Evolutionary conservation across 2,329 filamentous ascomycete genomes (phyloP).

Genomic region (Alternaria sp.): DNA sequence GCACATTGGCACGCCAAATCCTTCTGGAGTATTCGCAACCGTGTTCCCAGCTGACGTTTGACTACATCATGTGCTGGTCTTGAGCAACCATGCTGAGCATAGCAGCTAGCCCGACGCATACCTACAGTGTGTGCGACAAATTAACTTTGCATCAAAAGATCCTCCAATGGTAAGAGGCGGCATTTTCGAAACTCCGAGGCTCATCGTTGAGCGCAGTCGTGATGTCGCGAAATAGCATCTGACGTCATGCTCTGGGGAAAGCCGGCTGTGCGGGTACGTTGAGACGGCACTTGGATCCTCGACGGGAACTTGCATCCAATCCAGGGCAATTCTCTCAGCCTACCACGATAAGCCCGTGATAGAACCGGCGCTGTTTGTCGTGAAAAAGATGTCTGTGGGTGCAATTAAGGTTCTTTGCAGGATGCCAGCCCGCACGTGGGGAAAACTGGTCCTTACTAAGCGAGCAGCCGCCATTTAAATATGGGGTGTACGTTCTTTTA

Average conservation of each 20-base stretch:
- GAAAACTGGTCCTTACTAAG: conserved; percentile 4
- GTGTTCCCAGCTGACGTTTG: background rate
- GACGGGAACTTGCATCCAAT: conserved; percentile 3
- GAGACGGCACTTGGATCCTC: background rate
- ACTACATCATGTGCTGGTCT: background rate
- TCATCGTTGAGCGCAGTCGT: background rate
- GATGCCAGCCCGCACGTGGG: conserved; percentile 8
- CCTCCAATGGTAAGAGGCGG: background rate
- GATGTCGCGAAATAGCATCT: background rate
- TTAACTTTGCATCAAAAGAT: background rate
- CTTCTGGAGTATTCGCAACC: background rate
- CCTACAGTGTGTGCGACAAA: background rate
- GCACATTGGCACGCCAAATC: background rate
- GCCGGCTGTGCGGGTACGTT: conserved; percentile 3
- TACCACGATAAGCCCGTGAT: background rate
- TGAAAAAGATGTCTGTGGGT: conserved; percentile 9
- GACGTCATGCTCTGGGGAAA: conserved; percentile 7
- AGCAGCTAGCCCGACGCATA: background rate
- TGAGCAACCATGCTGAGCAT: background rate
- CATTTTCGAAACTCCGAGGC: background rate
- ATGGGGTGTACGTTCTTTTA: conserved; percentile 2
- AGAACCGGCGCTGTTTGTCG: background rate
- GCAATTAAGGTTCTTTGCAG: conserved; percentile 14
- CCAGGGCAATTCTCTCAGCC: background rate
- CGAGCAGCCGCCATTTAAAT: conserved; percentile 4